Conservation (phyloP, 495 filamentous ascomycete species). For the Penicillium subrubescens region DNA sequence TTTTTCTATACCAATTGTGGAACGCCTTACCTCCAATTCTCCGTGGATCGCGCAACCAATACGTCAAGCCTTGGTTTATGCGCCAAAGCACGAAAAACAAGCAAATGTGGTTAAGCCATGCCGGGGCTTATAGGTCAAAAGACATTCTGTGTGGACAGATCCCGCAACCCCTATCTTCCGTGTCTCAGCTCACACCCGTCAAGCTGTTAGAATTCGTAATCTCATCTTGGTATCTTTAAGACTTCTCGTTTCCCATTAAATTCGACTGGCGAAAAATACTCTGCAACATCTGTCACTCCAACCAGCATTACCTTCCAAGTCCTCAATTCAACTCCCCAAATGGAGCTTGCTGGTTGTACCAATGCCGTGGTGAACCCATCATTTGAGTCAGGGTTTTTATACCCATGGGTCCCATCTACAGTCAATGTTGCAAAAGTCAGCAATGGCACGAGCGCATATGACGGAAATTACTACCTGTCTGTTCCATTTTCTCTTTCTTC, state of each 20-base stretch:
- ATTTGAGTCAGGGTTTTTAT: conserved; percentile 29
- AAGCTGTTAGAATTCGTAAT: not conserved
- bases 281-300: not conserved
- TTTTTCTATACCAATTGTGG: no score
- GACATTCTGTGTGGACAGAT: not conserved
- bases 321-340: not conserved
- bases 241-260: not conserved
- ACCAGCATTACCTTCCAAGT: not conserved
- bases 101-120: not conserved
- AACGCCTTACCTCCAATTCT: no score
- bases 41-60: no score
- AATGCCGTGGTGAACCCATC: conserved; percentile 30
- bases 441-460: conserved; percentile 22
- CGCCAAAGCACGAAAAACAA: not conserved
- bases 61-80: not conserved
- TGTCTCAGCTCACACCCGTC: not conserved
- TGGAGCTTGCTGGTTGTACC: conserved; percentile 23
- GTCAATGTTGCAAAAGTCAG: conserved; percentile 24
- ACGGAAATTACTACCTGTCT: conserved; percentile 31
- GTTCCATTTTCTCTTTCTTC: not conserved
- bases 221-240: not conserved
- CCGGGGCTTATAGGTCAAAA: not conserved
- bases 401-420: conserved; percentile 27
- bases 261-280: not conserved
- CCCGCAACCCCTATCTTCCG: not conserved